Evolutionary conservation across 108 stramenopile genomes (phyloP).

Genomic region (Discostella pseudostelligera): DNA sequence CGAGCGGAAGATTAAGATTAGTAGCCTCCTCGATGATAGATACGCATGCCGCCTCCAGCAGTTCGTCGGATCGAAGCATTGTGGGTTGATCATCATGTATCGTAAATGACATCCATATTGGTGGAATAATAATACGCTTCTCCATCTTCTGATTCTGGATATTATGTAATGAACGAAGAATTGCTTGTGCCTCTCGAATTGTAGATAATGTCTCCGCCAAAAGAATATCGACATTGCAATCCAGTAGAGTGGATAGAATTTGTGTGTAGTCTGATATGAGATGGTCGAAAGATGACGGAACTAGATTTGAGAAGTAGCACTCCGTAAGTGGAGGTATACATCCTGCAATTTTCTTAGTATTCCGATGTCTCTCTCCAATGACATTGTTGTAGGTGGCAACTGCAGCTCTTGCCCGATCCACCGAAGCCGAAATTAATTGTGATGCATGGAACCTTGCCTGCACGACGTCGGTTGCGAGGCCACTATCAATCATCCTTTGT

Average conservation of each 20-base stretch:
- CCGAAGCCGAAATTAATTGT: constrained; percentile 34
- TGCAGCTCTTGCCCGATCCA: constrained; percentile 39
- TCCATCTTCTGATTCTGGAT: constrained; percentile 7
- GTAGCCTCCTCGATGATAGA: constrained; percentile 15
- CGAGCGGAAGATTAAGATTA: constrained; percentile 18
- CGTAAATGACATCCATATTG: constrained; percentile 46
- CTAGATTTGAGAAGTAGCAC: constrained; percentile 38
- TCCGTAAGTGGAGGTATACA: constrained; percentile 49
- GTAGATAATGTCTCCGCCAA: constrained; percentile 51
- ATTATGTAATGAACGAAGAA: constrained; percentile 19
- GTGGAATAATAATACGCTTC: constrained; percentile 11
- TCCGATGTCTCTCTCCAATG: neutral
- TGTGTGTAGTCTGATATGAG: constrained; percentile 27
- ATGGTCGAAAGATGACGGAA: constrained; percentile 21
- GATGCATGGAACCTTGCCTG: constrained; percentile 12
- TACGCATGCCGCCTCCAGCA: constrained; percentile 19
- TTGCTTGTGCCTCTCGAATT: constrained; percentile 33
- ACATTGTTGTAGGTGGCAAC: constrained; percentile 11
- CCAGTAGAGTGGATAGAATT: constrained; percentile 37
- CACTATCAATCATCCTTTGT: constrained; percentile 37
- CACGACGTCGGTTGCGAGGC: constrained; percentile 20
- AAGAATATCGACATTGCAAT: constrained; percentile 38
- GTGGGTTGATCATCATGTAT: constrained; percentile 33
- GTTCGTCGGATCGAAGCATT: constrained; percentile 39
- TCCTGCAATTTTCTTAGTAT: constrained; percentile 36